Evolutionary conservation across 2,329 filamentous ascomycete species (phyloP), one percentile per base, ranked within the genome.

Genomic region (Sphaerulina populicola): DNA sequence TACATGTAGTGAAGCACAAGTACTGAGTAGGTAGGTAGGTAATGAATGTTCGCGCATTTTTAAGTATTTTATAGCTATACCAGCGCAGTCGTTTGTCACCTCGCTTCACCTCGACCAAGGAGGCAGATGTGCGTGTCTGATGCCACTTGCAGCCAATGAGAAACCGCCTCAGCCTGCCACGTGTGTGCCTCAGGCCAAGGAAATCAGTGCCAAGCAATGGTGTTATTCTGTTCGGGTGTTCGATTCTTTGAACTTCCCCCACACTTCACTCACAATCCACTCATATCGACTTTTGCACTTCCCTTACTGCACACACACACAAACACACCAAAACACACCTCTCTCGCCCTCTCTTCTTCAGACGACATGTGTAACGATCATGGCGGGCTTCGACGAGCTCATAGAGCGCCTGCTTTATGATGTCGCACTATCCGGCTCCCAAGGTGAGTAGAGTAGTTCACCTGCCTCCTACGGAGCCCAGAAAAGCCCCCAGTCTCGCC

Each of bases 371-470:
- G 27, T 29, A 47, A 52, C 50, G 11, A 55, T 29, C 6, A 59
- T 59, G 51, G 42, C 67, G 52, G 75, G 75, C 49, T 69, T 80
- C 53, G 78, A 80, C 62, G 72, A 75, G 44, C 67, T 83, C 57
- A 72, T 82, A 55, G 74, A 81, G 62, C 77, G 73, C 66, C 62
- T 83, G 50, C 69, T 82, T 43, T 73, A 75, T 53, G 76, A 80
- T 65, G 75, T 83, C 64, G 79, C 79, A 21, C 71, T 82, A 42
- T 74, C 73, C 57, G 79, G 79, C 57, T 72, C 72, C 47, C 70
- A 75, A 72, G 80, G 80, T 81, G 70, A 61, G n/a, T n/a, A n/a
- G n/a, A n/a, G n/a, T n/a, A n/a, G 77, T 71, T 31, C 43, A 44
- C 36, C 14, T 23, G 9, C 30, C 41, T 35, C 6, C 35, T 33